Percentiles rank a stretch among this genome's conserved stretches.
phyloP scores from a whole-genome alignment of 805 yeast species.

The Wickerhamiella parazyma region DNA sequence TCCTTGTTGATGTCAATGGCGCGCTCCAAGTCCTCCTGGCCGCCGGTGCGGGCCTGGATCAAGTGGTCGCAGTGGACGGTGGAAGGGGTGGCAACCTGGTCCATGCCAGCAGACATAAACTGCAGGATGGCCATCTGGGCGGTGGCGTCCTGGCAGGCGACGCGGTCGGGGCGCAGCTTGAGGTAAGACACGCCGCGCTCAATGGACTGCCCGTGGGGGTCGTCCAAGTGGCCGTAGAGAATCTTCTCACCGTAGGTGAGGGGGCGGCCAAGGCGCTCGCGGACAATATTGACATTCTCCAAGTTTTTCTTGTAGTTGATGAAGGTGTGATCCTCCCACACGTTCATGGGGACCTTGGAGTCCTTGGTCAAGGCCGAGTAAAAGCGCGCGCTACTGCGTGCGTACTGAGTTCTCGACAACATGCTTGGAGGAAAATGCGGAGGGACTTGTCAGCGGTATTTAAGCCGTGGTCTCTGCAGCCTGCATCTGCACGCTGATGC shows the following conservation, averaged over 20 bases:
- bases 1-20: conserved; percentile 85
- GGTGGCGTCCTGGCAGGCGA: conserved; percentile 98
- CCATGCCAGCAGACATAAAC: conserved; percentile 91
- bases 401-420: conserved; percentile 12
- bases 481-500: conserved; percentile 8
- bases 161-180: conserved; percentile 93
- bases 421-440: conserved; percentile 3
- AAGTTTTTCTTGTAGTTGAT: conserved; percentile 84
- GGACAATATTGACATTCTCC: conserved; percentile 77
- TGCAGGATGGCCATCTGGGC: conserved; percentile 97
- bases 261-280: conserved; percentile 71
- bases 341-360: conserved; percentile 65
- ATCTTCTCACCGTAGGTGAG: conserved; percentile 92
- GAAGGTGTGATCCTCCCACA: conserved; percentile 50
- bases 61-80: conserved; percentile 97
- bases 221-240: conserved; percentile 85
- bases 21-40: conserved; percentile 67
- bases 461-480: conserved; percentile 6
- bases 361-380: conserved; percentile 35
- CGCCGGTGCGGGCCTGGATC: conserved; percentile 92
- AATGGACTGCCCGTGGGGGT: conserved; percentile 78
- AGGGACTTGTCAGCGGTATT: conserved; percentile 8
- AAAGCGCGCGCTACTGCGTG: conserved; percentile 17
- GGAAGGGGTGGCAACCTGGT: conserved; percentile 83
- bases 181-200: conserved; percentile 82